Evolutionary conservation across 805 yeast genomes (phyloP), one percentile per base, ranked within the genome.

Genomic region (Candida silvatica): DNA sequence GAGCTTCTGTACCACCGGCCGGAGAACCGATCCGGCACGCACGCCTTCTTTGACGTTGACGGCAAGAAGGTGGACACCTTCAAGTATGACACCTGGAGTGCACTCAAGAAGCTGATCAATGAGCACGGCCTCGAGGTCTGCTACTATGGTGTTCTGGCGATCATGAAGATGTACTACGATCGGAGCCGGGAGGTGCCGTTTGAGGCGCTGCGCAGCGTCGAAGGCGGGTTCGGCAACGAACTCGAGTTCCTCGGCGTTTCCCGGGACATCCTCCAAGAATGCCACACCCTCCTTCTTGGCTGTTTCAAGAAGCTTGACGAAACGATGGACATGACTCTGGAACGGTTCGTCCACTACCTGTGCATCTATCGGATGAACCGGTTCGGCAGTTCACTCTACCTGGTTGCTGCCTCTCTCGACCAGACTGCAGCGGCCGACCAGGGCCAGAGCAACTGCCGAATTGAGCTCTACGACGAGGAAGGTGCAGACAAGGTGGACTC

Each of bases 11-110:
- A 37, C 34, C 61, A 56, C 39, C 39, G 47, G 11, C 61, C 61
- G 1, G 36, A 48, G 9, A 56, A 56, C 39, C 53, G 51, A 31
- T 41, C 50, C 4, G 48, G 44, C 44, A 45, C 58, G 4, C 49
- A 48, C 34, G 39, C 36, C 15, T 38, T 53, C 19, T 28, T 35
- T 6, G 35, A 37, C 28, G 20, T 36, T 1, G 27, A 36, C 9
- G 41, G 36, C 9, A 28, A 39, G n/a, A 24, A 29, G 14, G 29
- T 20, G 11, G 42, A 37, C 6, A 23, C 35, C 8, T 35, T 56
- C 24, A 31, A 39, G 6, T 54, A 47, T 37, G 48, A 46, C 26
- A 37, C 35, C 12, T 56, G 58, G 57, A 18, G n/a, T 1, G 32
- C 32, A 7, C 38, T 56, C 7, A 41, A 44, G 19, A 38, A 38